Base-by-base conservation (phyloP, 306 rosid genomes). In the Casuarina cunninghamiana region DNA sequence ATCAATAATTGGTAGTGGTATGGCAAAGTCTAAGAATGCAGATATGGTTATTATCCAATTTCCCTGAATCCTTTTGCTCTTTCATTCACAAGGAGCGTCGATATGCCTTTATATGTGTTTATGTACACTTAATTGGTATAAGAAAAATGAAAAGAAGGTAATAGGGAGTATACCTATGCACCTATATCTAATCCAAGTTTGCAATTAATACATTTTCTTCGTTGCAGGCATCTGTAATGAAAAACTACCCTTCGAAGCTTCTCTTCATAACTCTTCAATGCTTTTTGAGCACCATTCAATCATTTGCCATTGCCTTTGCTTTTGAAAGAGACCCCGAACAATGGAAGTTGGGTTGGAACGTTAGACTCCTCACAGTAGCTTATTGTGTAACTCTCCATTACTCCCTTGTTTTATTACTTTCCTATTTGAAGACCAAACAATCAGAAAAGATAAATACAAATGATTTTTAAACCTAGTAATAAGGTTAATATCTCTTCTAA, bases 311-410 rank as follows among this genome's bases (percentile, higher is more conserved):
- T 10, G 97, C 96, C 19, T 74, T 91, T 48, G 93, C 80, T 3
- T 42, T 90, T 51, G 98, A 90, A 84, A 90, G 97, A 78, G 85
- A 88, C 69, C 76, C 89, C 51, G 78, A 86, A 19, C 83, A 91
- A 76, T 94, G 98, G 97, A 87, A 89, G 75, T 75, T 94, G 84
- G 88, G 88, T 13, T 91, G 90, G 90, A 80, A 94, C 79, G 77
- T 94, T 76, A 81, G 89, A 75, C 92, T 94, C 19, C 70, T 90
- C 2, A 89, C 98, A 46, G 86, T 94, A 2, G 66, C 86, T 44
- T 94, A 94, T 46, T 87, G 96, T 60, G 98, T 93, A 87, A 88
- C 13, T 70, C 41, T 71, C 54, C 15, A n/a, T 32, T 38, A 49
- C 43, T 12, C 9, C 17, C 37, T 13, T 26, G 5, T 61, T 55